Base-by-base conservation (phyloP, 139 green algal species). In the Picocystis salinarum region DNA sequence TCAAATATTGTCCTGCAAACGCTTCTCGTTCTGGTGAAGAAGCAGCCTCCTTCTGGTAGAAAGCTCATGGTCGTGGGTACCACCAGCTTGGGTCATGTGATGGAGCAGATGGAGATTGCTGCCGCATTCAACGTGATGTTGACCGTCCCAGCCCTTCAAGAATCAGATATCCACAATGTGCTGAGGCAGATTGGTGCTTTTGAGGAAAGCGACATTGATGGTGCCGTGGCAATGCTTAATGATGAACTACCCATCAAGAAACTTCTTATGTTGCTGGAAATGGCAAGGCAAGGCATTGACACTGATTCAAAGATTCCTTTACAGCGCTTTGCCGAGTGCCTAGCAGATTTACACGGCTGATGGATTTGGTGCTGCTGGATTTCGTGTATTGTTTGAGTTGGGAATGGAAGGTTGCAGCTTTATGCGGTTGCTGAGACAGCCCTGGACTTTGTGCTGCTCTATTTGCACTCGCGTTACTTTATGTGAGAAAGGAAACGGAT, bases 11-110 rank as follows among this genome's bases (percentile, higher is more conserved):
- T 98, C 13, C 70, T 98, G 49, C 85, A 86, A 54, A 82, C 80
- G 36, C 61, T 98, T 39, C 66, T 96, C 34, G 81, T 94, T 53
- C 70, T 96, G 34, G 46, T 94, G 30, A 96, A 95, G 62, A 76
- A 77, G 42, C 54, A 59, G 48, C 88, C 88, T n/a, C 88, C 87
- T 0, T 29, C 70, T 27, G 82, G 84, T 0, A 53, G 71, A 25
- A 77, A 79, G 54, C 69, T 97, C 30, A 65, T 94, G 13, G 69
- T 95, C 25, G 56, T 95, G 2, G 86, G 61, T 37, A 85, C 73
- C 18, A 68, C 67, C 22, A 61, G 40, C 25, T 15, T 50, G n/a
- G 37, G 30, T 20, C 62, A 74, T n/a, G 73, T 91, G 15, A 73
- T 90, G 64, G 71, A 87, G 28, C 56, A 53, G 40, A 77, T 87